Conservation (phyloP, 805 yeast genomes). For the Sugiyamaella boreocaroliniensis region DNA sequence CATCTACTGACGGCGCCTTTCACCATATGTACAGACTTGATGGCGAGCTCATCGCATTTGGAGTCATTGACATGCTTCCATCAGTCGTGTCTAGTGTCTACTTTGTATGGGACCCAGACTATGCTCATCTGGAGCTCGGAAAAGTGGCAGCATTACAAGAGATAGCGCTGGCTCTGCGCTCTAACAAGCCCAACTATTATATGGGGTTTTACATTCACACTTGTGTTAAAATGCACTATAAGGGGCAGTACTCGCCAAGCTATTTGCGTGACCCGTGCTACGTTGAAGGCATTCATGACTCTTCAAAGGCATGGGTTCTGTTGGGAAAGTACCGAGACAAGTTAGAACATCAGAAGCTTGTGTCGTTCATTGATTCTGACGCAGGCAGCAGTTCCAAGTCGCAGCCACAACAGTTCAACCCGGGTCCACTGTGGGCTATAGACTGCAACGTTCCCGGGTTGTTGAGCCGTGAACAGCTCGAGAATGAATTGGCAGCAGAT, state of each 20-base stretch:
- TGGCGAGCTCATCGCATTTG: constrained; percentile 60
- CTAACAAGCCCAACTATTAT: constrained; percentile 54
- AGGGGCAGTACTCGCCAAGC: constrained; percentile 48
- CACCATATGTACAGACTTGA: constrained; percentile 75
- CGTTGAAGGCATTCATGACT: neutral
- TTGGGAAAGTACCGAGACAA: constrained; percentile 6
- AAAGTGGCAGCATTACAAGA: constrained; percentile 72
- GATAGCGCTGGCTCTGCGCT: constrained; percentile 44
- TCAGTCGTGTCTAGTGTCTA: constrained; percentile 68
- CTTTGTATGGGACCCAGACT: constrained; percentile 83
- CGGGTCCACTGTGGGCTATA: too few relatives aligned
- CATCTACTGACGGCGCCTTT: constrained; percentile 44
- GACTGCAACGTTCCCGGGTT: too few relatives aligned
- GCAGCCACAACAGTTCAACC: too few relatives aligned
- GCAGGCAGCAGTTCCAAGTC: neutral
- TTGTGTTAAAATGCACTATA: constrained; percentile 77
- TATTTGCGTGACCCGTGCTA: constrained; percentile 30
- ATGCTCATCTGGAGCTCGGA: constrained; percentile 62
- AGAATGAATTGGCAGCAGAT: too few relatives aligned
- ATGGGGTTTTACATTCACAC: constrained; percentile 76
- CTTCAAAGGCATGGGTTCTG: constrained; percentile 9
- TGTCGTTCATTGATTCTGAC: neutral
- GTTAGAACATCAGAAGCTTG: constrained; percentile 6
- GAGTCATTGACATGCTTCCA: constrained; percentile 72
- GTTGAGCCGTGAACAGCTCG: too few relatives aligned